These are phyloP conservation scores for Cytospora leucostoma DNA, from an alignment of 2,329 filamentous ascomycete species.

Conservation along the genomic window DNA sequence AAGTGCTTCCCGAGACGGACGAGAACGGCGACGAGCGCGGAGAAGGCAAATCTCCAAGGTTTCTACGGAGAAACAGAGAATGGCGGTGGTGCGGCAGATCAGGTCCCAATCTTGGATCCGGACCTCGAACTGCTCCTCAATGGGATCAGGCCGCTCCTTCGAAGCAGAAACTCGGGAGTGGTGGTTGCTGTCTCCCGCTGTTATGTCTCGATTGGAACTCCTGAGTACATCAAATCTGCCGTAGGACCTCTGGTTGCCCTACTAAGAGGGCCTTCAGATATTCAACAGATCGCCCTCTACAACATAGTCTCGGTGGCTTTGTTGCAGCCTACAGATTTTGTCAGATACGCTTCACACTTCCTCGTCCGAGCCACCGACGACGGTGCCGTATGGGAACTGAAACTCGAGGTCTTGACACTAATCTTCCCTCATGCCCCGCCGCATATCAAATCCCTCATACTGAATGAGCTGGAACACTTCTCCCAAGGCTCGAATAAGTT, in stretches of 20 bases:
- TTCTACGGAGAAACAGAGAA: slow-evolving; percentile 76
- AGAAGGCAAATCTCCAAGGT: slow-evolving; percentile 56
- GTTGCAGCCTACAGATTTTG: slow-evolving; percentile 74
- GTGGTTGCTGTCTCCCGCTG: slow-evolving; percentile 84
- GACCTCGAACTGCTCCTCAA: slow-evolving; percentile 82
- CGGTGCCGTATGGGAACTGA: slow-evolving; percentile 82
- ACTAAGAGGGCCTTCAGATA: slow-evolving; percentile 80
- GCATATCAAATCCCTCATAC: slow-evolving; percentile 79
- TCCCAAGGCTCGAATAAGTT: slow-evolving; percentile 71
- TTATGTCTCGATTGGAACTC: slow-evolving; percentile 81
- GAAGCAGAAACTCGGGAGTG: slow-evolving; percentile 90
- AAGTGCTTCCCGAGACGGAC: slow-evolving; percentile 80
- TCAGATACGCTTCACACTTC: slow-evolving; percentile 86
- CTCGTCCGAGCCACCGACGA: slow-evolving; percentile 79
- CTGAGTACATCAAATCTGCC: slow-evolving; percentile 71
- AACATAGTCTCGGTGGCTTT: slow-evolving; percentile 95
- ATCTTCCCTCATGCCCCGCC: slow-evolving; percentile 81
- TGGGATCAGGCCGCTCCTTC: slow-evolving; percentile 78
- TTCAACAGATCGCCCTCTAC: slow-evolving; percentile 86
- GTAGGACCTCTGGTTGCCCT: slow-evolving; percentile 86
- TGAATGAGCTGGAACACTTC: slow-evolving; percentile 94
- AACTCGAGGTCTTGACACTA: slow-evolving; percentile 86
- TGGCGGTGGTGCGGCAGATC: slow-evolving; percentile 46
- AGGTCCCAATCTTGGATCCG: slow-evolving; percentile 69
- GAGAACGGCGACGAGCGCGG: slow-evolving; percentile 52